phyloP scores from a whole-genome alignment of 148 eudicot species.

The Persicaria maculosa region DNA sequence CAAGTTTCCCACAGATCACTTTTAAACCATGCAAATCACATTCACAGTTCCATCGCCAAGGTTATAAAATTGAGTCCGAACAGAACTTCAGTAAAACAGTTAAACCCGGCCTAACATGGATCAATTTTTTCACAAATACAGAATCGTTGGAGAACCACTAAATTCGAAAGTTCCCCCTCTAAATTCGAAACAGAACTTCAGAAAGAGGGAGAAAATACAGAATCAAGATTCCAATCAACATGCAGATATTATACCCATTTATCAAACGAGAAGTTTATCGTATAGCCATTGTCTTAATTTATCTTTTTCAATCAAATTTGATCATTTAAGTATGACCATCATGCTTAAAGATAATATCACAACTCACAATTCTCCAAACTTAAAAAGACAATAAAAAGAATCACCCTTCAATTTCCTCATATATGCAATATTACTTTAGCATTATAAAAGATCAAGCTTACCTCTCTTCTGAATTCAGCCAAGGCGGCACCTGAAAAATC shows the following conservation, averaged over 20 bases:
- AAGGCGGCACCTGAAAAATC: constrained; percentile 98
- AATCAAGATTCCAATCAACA: background rate
- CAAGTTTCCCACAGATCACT: too few relatives aligned
- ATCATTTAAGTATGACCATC: background rate
- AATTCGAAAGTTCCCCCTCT: too few relatives aligned
- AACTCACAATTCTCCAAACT: background rate
- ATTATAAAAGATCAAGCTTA: constrained; percentile 24
- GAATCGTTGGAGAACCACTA: too few relatives aligned
- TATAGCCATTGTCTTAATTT: background rate
- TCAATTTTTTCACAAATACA: too few relatives aligned
- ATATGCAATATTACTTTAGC: background rate
- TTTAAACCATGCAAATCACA: too few relatives aligned
- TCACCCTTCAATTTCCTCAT: background rate
- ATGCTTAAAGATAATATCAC: background rate
- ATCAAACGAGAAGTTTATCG: background rate
- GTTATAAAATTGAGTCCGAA: too few relatives aligned
- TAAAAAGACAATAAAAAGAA: background rate
- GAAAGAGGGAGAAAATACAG: too few relatives aligned
- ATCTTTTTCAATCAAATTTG: background rate
- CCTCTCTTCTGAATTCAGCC: constrained; percentile 97
- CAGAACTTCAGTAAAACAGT: too few relatives aligned
- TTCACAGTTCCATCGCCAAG: too few relatives aligned
- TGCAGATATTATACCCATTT: background rate
- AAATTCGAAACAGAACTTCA: too few relatives aligned
- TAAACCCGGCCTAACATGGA: too few relatives aligned